These are phyloP conservation scores for Aspergillus sp. DNA, from an alignment of 2,329 filamentous ascomycete genomes.

Conservation along the genomic window DNA sequence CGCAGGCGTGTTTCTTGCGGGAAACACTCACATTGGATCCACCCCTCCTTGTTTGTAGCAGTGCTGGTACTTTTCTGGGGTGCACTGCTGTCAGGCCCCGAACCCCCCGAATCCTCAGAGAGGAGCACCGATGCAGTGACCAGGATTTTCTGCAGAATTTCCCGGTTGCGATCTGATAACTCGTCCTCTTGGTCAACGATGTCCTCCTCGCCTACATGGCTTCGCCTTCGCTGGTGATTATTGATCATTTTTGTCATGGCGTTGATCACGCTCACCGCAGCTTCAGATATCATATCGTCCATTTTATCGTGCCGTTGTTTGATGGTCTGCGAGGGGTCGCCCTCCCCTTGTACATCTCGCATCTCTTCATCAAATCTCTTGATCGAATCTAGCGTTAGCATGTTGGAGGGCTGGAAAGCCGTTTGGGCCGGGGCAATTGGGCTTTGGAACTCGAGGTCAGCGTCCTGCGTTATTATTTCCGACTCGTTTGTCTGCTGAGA, in stretches of 20 bases:
- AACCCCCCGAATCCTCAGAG: conserved; percentile 9
- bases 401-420: conserved; percentile 5
- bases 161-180: conserved; percentile 29
- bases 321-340: conserved; percentile 5
- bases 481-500: conserved; percentile 16
- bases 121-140: conserved; percentile 29
- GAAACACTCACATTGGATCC: conserved; percentile 33
- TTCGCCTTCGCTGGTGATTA: conserved; percentile 23
- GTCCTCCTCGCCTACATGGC: conserved; percentile 24
- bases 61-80: conserved; percentile 2
- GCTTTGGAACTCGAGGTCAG: conserved; percentile 2
- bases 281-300: conserved; percentile 27
- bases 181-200: conserved; percentile 19
- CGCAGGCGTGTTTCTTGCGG: conserved; percentile 31
- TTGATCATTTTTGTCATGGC: conserved; percentile 35
- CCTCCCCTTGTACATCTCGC: neutral
- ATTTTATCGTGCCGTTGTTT: conserved; percentile 13
- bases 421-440: conserved; percentile 4
- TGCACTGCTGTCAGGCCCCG: conserved; percentile 4
- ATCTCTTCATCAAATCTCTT: conserved; percentile 7
- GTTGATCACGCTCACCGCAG: conserved; percentile 33
- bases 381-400: conserved; percentile 10
- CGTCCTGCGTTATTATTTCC: neutral
- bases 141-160: conserved; percentile 35
- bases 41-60: conserved; percentile 24